Base-by-base conservation (phyloP, 495 filamentous ascomycete species). In the Aspergillus ostianus region DNA sequence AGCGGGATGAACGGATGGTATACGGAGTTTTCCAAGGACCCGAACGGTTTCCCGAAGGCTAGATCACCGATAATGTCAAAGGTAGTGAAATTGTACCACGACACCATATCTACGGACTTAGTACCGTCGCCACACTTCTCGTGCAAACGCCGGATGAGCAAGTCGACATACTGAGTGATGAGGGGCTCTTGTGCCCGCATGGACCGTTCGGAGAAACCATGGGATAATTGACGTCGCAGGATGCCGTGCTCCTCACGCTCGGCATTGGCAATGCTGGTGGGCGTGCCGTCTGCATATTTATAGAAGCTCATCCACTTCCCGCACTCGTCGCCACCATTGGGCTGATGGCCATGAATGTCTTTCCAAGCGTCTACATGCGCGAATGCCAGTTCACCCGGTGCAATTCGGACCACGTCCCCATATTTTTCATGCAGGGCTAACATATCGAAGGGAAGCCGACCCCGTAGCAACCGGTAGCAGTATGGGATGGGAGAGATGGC, bases 51-150 rank as follows among this genome's bases (percentile, higher is more conserved):
- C 0, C 82, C 84, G 71, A 87, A 86, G 15, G 78, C 77, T 30
- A 88, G 69, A 61, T 87, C 83, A 3, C 84, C 84, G 61, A 85
- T 83, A 20, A 86, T 70, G 63, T 87, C 86, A 62, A 87, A 87
- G 17, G 83, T 85, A 2, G 78, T 80, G 61, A 68, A 87, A 52
- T 84, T 85, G 54, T 80, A 83, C 85, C 84, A 86, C 41, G 77
- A 67, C 4, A 66, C 66, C 45, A 87, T 66, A 51, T 82, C 72
- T 0, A 85, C 65, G 6, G 65, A 20, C 21, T 53, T 56, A 6
- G 27, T 6, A 17, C 60, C 60, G 7, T 23, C 20, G 8, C 44
- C 53, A 48, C 45, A 55, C 26, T 73, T 63, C 59, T 78, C 76
- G 29, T 69, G 57, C 27, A 88, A 50, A 44, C 72, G 65, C 36